Conservation (phyloP, 257 asterid species). For the Paulownia fortunei region DNA sequence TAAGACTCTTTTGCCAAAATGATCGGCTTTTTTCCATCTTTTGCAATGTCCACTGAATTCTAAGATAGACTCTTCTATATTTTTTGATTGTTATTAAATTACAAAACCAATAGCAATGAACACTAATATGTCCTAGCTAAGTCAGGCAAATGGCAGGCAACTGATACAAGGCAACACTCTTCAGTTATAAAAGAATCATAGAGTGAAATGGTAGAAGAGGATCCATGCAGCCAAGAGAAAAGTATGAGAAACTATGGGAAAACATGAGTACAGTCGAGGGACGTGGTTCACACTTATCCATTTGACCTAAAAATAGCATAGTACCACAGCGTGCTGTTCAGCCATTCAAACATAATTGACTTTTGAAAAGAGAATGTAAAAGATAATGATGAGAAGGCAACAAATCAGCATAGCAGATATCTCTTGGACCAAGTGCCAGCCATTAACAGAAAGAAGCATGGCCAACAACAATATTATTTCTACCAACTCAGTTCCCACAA, state of each 20-base stretch:
- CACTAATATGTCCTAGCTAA: not conserved
- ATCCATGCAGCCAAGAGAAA: not conserved
- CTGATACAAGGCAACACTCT: not conserved
- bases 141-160: not conserved
- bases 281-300: not conserved
- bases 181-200: not conserved
- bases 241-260: not conserved
- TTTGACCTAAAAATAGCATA: not conserved
- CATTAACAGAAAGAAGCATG: not conserved
- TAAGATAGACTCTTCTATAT: not conserved
- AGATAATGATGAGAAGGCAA: not conserved
- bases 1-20: not conserved
- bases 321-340: not conserved
- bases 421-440: not conserved
- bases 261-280: not conserved
- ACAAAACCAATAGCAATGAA: not conserved
- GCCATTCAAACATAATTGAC: not conserved
- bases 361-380: not conserved
- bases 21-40: not conserved
- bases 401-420: not conserved
- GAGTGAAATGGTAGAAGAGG: not conserved
- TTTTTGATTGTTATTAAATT: not conserved
- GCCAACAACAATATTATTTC: not conserved
- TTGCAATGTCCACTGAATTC: not conserved
- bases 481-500: not conserved